These are phyloP conservation scores for Starmerella floris DNA, from an alignment of 805 yeast species.

Conservation along the genomic window DNA sequence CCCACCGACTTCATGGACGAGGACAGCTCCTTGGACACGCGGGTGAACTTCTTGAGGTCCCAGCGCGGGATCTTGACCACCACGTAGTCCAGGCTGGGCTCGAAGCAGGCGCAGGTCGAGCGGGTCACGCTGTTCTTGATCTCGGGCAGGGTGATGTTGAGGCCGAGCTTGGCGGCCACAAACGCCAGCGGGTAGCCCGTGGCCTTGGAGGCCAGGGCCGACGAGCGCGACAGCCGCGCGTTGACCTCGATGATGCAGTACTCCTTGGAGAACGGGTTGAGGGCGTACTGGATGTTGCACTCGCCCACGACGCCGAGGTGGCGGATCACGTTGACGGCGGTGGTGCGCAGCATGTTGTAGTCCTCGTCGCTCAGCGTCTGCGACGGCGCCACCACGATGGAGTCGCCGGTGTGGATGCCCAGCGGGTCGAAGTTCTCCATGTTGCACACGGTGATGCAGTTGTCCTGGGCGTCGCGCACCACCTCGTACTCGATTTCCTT, in stretches of 20 bases:
- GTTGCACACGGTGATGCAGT: constrained; percentile 97
- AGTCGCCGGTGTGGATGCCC: constrained; percentile 98
- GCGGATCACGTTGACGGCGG: constrained; percentile 93
- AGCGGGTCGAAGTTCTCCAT: constrained; percentile 98
- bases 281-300: constrained; percentile 94
- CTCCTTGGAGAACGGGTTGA: constrained; percentile 85
- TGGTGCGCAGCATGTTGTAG: constrained; percentile 92
- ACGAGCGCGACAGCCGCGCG: constrained; percentile 93
- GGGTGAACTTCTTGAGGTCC: constrained; percentile 91
- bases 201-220: constrained; percentile 98
- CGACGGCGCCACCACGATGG: constrained; percentile 97
- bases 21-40: constrained; percentile 75
- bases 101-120: constrained; percentile 91
- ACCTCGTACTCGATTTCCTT: constrained; percentile 97
- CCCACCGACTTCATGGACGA: constrained; percentile 98
- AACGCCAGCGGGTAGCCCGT: constrained; percentile 97
- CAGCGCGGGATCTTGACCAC: constrained; percentile 98
- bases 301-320: constrained; percentile 99
- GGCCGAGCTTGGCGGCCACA: constrained; percentile 93
- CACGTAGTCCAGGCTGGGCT: constrained; percentile 91
- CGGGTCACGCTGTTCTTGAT: constrained; percentile 86
- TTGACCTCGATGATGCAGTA: constrained; percentile 96
- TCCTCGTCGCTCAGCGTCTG: constrained; percentile 95
- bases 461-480: constrained; percentile 92
- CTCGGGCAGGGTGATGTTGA: constrained; percentile 82